Evolutionary conservation across 306 rosid species (phyloP).

Genomic region (Canavalia ensiformis): DNA sequence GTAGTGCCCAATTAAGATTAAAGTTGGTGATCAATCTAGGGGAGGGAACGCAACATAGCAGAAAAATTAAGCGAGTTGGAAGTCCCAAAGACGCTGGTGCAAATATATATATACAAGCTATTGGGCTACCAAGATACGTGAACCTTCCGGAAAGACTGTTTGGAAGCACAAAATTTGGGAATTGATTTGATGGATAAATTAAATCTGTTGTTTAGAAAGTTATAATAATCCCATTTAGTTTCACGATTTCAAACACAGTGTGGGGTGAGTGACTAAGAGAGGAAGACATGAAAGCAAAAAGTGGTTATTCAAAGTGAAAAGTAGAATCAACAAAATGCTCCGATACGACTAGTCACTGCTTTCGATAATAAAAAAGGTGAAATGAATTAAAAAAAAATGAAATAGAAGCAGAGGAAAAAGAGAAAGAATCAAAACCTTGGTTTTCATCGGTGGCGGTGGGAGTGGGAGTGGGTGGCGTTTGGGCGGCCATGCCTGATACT

Average conservation of each 20-base stretch:
- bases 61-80: background rate
- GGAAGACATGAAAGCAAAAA: background rate
- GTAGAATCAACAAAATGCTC: constrained; percentile 30
- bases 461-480: constrained; percentile 55
- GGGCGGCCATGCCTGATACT: constrained; percentile 59
- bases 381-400: background rate
- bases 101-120: too few species aligned
- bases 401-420: background rate
- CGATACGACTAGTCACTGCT: background rate
- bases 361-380: background rate
- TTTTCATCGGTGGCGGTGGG: constrained; percentile 53
- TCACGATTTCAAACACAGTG: background rate
- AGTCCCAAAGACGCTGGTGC: background rate
- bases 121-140: background rate
- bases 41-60: background rate
- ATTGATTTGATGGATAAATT: too few species aligned
- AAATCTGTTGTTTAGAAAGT: background rate
- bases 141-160: background rate
- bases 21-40: background rate
- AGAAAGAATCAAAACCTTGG: constrained; percentile 54
- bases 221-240: background rate
- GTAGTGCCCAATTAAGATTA: background rate
- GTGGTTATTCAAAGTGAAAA: constrained; percentile 10
- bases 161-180: background rate
- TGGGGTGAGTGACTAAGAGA: too few species aligned